Evolutionary conservation across 306 rosid genomes (phyloP).

Genomic region (Hippophae gyantsensis): DNA sequence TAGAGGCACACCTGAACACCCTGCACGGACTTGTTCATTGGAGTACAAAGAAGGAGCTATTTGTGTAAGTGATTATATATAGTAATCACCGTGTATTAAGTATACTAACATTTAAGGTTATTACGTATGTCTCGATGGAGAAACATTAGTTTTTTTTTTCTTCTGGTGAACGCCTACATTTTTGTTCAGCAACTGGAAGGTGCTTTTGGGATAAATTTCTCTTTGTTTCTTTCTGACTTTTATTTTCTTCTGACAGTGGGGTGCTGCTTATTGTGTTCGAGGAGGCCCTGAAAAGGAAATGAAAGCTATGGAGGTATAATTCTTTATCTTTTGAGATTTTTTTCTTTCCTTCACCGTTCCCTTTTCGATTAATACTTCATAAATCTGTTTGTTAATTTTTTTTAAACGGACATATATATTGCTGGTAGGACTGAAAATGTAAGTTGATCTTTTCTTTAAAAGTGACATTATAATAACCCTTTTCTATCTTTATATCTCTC

Average conservation of each 20-base stretch:
- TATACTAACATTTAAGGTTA: background rate
- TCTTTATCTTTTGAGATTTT: background rate
- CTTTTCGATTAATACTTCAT: no score
- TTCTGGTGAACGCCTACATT: background rate
- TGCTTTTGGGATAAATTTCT: background rate
- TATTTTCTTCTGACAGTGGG: conserved; percentile 58
- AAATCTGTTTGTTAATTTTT: no score
- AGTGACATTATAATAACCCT: no score
- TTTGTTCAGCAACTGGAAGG: background rate
- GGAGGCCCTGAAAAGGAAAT: conserved; percentile 82
- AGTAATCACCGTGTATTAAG: background rate
- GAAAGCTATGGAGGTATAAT: conserved; percentile 67
- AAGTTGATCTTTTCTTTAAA: no score
- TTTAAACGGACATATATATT: no score
- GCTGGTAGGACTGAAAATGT: no score
- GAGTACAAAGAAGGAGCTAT: conserved; percentile 62
- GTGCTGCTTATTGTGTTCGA: conserved; percentile 67
- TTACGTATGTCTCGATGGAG: background rate
- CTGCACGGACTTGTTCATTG: conserved; percentile 89
- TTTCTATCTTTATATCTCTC: no score
- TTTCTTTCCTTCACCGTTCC: background rate
- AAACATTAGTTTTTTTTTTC: background rate
- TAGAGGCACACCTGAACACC: conserved; percentile 81
- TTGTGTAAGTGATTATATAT: conserved; percentile 52
- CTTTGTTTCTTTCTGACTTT: conserved; percentile 7